Evolutionary conservation across 768 basidiomycete genomes (phyloP), one percentile per base, ranked within the genome.

Genomic region (Floccularia luteovirens): DNA sequence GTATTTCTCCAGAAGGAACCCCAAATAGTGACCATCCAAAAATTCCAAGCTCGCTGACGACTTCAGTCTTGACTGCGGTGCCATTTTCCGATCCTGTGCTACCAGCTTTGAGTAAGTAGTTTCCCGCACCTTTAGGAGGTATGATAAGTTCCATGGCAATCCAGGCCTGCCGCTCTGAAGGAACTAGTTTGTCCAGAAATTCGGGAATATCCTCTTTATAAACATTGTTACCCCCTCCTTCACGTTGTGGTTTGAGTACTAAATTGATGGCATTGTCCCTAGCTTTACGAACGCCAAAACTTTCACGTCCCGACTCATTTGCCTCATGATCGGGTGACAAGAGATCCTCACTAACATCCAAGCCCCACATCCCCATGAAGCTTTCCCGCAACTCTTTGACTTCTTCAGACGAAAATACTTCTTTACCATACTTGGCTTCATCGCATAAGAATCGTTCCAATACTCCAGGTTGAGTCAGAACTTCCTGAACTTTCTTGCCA

Each of bases 151-250:
- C 82, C 94, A 98, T 97, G 23, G 93, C 86, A 39, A 97, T 91
- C 88, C 94, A 99, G 2, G 87, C 91, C 46, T 77, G 72, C 5
- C 82, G 73, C 52, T 88, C 86, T 39, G 65, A 53, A 1, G 51
- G 57, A 0, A 74, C 72, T 2, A 97, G 65, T 4, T 52, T 52
- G 11, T 81, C 76, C 2, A 99, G 64, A 60, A 90, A 91, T 0
- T 65, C 47, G 0, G 87, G 88, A 36, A 97, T 94, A 35, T 80
- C 78, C 2, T 65, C 66, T 44, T 86, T 85, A 62, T 97, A 98
- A 19, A 98, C 74, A 51, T 99, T 99, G 52, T 97, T 96, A 5
- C 94, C 94, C 1, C 94, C 94, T 1, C 94, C 94, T 65, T 99
- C 94, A n/a, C 93, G 74, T 57, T 98, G 94, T 0, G 94, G 94